Base-by-base conservation (phyloP, 305 asterid species). In the Fraxinus angustifolia region DNA sequence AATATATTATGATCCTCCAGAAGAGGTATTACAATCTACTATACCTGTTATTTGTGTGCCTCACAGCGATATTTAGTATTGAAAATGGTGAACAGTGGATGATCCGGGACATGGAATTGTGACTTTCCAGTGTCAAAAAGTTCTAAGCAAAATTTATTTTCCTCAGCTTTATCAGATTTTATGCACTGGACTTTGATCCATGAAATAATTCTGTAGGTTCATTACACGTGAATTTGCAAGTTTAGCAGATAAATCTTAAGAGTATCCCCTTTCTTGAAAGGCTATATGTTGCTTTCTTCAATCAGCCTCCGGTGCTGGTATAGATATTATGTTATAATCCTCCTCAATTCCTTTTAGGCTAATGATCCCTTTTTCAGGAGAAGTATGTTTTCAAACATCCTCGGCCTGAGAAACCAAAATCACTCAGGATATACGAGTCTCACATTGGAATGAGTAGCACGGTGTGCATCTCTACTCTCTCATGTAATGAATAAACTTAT, bases 391-490 rank as follows among this genome's bases (percentile, higher is more conserved):
- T 96, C 83, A 86, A 90, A 79, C 98, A 94, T 86, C 96, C 97
- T 79, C 94, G 95, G 86, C 98, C 99, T 4, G 86, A 87, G 89
- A 96, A 87, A 90, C 98, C 99, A 73, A 90, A 91, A 79, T 96
- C 99, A 77, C 91, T 96, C 70, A 84, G 98, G 83, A 93, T 96
- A 86, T 96, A 96, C 14, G 99, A 96, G 86, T 79, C 90, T 79
- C 99, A 96, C 84, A 90, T 96, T 79, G 99, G 99, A 87, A 96
- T 96, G 99, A 96, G 99, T 86, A 96, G 99, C 82, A 91, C 85
- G 94, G 99, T 94, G 91, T 42, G 93, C 85, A 86, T 85, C 87
- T 86, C 79, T 85, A 84, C 87, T 81, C 80, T 87, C 81, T 79
- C 80, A 81, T 86, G 71, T 81, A 77, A 82, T 81, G 70, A 80